phyloP scores from a whole-genome alignment of 768 basidiomycete species.

The Pholiota microspora region DNA sequence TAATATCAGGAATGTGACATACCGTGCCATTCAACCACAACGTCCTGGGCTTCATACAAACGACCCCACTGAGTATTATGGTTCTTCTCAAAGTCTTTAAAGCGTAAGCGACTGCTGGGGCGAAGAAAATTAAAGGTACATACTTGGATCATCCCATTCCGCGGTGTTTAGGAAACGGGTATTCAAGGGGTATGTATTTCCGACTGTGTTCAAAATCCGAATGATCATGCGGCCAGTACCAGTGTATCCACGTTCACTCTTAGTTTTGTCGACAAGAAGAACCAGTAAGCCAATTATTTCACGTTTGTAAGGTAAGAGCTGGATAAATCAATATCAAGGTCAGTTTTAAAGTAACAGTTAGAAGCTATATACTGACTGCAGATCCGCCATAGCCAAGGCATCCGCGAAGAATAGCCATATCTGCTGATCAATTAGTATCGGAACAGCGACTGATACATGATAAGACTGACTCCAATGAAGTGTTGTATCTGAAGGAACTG shows the following conservation, averaged over 20 bases:
- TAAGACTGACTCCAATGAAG: conserved; percentile 84
- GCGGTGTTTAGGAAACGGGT: conserved; percentile 77
- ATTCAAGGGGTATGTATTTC: conserved; percentile 74
- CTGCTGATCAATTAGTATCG: conserved; percentile 31
- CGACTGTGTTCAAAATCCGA: conserved; percentile 71
- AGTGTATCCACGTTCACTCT: conserved; percentile 86
- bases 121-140: conserved; percentile 16
- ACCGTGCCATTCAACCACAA: conserved; percentile 90
- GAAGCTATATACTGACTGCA: conserved; percentile 49
- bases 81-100: conserved; percentile 56
- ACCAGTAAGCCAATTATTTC: conserved; percentile 61
- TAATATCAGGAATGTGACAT: no score
- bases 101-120: conserved; percentile 6
- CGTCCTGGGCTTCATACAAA: conserved; percentile 73
- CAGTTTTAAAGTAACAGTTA: no score
- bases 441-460: neutral
- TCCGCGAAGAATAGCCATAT: conserved; percentile 80
- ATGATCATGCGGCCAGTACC: conserved; percentile 77
- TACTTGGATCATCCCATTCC: conserved; percentile 78
- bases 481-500: conserved; percentile 82
- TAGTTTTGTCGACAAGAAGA: conserved; percentile 74
- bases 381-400: conserved; percentile 74
- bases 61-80: conserved; percentile 79
- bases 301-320: conserved; percentile 71
- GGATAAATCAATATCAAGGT: conserved; percentile 7